Evolutionary conservation across 2,329 filamentous ascomycete species (phyloP).

Genomic region (Colletotrichum falcatum): DNA sequence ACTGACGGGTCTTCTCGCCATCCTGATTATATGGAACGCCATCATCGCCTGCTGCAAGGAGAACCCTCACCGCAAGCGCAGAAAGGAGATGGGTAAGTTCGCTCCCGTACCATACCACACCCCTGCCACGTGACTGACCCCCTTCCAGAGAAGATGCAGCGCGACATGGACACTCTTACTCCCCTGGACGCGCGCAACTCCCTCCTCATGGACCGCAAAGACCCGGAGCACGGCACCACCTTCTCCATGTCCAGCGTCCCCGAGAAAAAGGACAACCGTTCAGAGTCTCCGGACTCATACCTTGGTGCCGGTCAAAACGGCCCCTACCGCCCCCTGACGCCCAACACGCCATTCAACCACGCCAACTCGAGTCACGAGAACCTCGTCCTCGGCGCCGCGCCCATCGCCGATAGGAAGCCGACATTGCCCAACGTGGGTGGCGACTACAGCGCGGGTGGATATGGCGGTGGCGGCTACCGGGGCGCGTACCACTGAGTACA

Average conservation of each 20-base stretch:
- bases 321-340: slow-evolving; percentile 54
- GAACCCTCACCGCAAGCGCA: slow-evolving; percentile 89
- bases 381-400: slow-evolving; percentile 56
- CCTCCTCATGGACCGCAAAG: slow-evolving; percentile 74
- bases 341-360: slow-evolving; percentile 45
- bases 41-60: slow-evolving; percentile 84
- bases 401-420: slow-evolving; percentile 51
- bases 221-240: slow-evolving; percentile 52
- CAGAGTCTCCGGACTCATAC: slow-evolving; percentile 51
- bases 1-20: slow-evolving; percentile 83
- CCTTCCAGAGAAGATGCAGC: slow-evolving; percentile 76
- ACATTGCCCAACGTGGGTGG: slow-evolving; percentile 48
- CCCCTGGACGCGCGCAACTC: slow-evolving; percentile 89
- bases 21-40: slow-evolving; percentile 90
- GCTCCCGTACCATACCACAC: background rate
- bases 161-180: slow-evolving; percentile 85
- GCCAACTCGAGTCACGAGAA: slow-evolving; percentile 52
- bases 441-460: slow-evolving; percentile 26
- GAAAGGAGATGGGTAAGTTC: slow-evolving; percentile 87
- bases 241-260: slow-evolving; percentile 54
- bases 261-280: slow-evolving; percentile 49
- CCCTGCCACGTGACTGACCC: slow-evolving; percentile 45
- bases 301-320: slow-evolving; percentile 40
- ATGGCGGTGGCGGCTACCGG: slow-evolving; percentile 39
- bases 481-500: slow-evolving; percentile 24